Base-by-base conservation (phyloP, 2,329 filamentous ascomycete genomes). In the Fusarium proliferatum region DNA sequence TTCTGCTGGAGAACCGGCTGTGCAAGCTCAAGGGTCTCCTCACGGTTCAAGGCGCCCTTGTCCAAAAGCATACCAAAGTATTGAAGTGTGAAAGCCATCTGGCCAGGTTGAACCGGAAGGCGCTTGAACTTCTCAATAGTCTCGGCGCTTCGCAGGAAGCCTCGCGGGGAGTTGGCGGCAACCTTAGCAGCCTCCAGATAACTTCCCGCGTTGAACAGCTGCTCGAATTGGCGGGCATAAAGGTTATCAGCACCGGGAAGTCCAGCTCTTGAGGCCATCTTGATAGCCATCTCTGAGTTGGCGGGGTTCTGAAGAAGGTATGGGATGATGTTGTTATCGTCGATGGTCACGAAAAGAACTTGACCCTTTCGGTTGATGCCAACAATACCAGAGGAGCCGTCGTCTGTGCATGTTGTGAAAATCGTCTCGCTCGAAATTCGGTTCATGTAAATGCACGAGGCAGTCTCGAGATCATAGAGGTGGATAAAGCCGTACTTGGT, bases 401-500 rank as follows among this genome's bases (percentile, higher is more conserved):
- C 89, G 81, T 99, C 96, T 41, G 92, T 86, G 52, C 94, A 93
- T 26, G 95, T 98, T 33, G 96, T 97, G 86, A 99, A 99, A 82
- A 99, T 98, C 33, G 96, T 99, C 82, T 99, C 96, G 86, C 95
- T 97, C 39, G 96, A 99, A 80, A 99, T 99, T 78, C 97, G 93
- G 88, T 99, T 99, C 95, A 99, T 97, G 89, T 98, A 99, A 81
- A 99, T 96, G 82, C 94, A 97, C 17, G 93, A 93, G 66, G 94
- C 97, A 12, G 94, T 96, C 86, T 99, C 97, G 64, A 99, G 90
- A 80, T 99, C 97, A 85, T 99, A 98, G 30, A 99, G 90, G 84
- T 99, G 96, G 79, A 99, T 98, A 85, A 98, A 99, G 60, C 96
- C 96, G 80, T 98, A 99, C 84, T 99, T 99, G 64, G 96, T 99